phyloP scores from a whole-genome alignment of 2,329 filamentous ascomycete genomes.

The Fusarium sp. region DNA sequence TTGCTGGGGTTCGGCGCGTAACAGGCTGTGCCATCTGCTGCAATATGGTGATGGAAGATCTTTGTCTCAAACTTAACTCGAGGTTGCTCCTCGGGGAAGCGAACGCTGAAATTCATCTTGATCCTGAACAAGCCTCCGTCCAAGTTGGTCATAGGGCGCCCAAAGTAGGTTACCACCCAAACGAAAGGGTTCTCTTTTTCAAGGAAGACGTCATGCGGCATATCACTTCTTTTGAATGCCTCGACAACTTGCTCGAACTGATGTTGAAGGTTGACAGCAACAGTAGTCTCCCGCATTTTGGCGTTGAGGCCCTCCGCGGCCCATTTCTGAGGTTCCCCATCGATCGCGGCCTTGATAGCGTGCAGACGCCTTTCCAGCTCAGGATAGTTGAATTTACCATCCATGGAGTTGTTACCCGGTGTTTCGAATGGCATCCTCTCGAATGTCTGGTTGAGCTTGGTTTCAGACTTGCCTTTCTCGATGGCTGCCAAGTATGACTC shows the following conservation, averaged over 20 bases:
- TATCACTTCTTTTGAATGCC: slow-evolving; percentile 77
- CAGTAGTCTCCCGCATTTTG: slow-evolving; percentile 75
- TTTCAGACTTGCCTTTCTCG: slow-evolving; percentile 72
- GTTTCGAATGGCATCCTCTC: slow-evolving; percentile 88
- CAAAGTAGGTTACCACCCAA: slow-evolving; percentile 91
- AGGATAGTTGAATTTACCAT: slow-evolving; percentile 85
- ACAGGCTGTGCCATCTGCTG: slow-evolving; percentile 82
- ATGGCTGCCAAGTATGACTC: slow-evolving; percentile 84
- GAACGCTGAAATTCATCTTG: slow-evolving; percentile 81
- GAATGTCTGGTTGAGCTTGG: slow-evolving; percentile 75
- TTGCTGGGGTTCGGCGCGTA: slow-evolving; percentile 75
- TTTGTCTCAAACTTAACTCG: slow-evolving; percentile 83
- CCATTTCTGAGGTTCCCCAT: slow-evolving; percentile 80
- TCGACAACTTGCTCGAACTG: slow-evolving; percentile 87
- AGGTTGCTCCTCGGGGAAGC: slow-evolving; percentile 90
- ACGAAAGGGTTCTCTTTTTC: slow-evolving; percentile 88
- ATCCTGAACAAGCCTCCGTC: slow-evolving; percentile 92
- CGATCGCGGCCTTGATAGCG: slow-evolving; percentile 76
- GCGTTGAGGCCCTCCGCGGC: slow-evolving; percentile 73
- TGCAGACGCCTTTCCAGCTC: slow-evolving; percentile 77
- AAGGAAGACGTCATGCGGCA: slow-evolving; percentile 80
- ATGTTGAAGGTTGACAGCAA: slow-evolving; percentile 84
- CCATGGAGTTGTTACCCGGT: slow-evolving; percentile 80
- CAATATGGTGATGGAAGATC: slow-evolving; percentile 90
- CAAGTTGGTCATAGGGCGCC: slow-evolving; percentile 90